These are phyloP conservation scores for Globisporangium parvum DNA, from an alignment of 352 stramenopile genomes.

Conservation along the genomic window DNA sequence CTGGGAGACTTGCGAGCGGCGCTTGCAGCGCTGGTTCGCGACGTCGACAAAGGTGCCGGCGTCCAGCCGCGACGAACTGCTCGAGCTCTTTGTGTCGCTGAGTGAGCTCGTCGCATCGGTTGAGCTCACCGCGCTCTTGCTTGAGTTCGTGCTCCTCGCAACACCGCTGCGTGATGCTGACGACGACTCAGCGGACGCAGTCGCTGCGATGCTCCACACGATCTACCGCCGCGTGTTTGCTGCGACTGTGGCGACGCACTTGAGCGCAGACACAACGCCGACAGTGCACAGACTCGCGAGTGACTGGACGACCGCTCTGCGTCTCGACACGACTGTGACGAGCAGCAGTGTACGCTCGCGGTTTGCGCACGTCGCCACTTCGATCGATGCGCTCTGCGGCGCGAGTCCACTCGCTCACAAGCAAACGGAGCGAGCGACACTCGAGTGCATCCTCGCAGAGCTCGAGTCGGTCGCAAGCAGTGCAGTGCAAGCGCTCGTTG, in stretches of 20 bases:
- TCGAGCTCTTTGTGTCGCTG: constrained; percentile 5
- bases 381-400: background rate
- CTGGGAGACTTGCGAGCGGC: constrained; percentile 8
- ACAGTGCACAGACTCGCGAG: background rate
- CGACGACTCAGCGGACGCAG: background rate
- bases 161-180: background rate
- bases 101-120: constrained; percentile 12
- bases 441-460: constrained; percentile 12
- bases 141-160: constrained; percentile 6
- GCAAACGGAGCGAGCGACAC: background rate
- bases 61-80: background rate
- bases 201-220: background rate
- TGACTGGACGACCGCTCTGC: constrained; percentile 3
- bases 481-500: constrained; percentile 26
- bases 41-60: background rate
- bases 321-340: background rate
- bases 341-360: background rate
- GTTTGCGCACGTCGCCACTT: background rate
- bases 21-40: constrained; percentile 13
- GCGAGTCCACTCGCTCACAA: constrained; percentile 7
- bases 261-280: background rate
- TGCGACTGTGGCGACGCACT: background rate
- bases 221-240: constrained; percentile 7
- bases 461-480: constrained; percentile 26
- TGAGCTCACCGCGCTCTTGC: constrained; percentile 11